Evolutionary conservation across 176 grass and related monocot species (phyloP), one percentile per base, ranked within the genome.

Genomic region (Cymbopogon citratus): DNA sequence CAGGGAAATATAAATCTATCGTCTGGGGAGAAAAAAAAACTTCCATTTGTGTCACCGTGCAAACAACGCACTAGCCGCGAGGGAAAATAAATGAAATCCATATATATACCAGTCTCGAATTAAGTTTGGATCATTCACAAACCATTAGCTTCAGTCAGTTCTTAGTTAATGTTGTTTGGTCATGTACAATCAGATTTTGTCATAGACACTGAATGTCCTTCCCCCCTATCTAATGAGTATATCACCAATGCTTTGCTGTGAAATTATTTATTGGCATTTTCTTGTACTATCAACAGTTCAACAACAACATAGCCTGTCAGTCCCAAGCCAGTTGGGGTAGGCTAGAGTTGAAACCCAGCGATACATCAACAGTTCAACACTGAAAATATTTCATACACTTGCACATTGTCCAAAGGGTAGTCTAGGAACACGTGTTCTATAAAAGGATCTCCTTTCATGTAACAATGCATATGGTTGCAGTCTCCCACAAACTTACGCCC

Each of bases 131-230:
- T n/a, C n/a, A n/a, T n/a, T n/a, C n/a, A n/a, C n/a, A 24, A n/a
- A 56, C 18, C 13, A 3, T 75, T 56, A 81, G 35, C 49, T 46
- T 34, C 3, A 16, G 74, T 24, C 66, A 27, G 26, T 72, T 79
- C 66, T 85, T 71, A 44, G 25, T 59, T 62, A 46, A 66, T 49
- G 39, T 28, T 62, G 40, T 81, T 81, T 31, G 78, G 26, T 76
- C 28, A 26, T 81, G 21, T 24, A 44, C 40, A 76, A 28, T 25
- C 41, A 71, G 33, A 57, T 82, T 64, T 82, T 64, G 24, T 41
- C 25, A n/a, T 57, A 14, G 54, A 63, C 40, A 64, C 1, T 28
- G 29, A 36, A 51, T 73, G 12, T 18, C 31, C 3, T 83, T 56
- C 18, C 54, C 24, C 18, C 45, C 44, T 19, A 71, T 65, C 26